phyloP scores from a whole-genome alignment of 2,329 filamentous ascomycete genomes.

The Monilinia laxa region DNA sequence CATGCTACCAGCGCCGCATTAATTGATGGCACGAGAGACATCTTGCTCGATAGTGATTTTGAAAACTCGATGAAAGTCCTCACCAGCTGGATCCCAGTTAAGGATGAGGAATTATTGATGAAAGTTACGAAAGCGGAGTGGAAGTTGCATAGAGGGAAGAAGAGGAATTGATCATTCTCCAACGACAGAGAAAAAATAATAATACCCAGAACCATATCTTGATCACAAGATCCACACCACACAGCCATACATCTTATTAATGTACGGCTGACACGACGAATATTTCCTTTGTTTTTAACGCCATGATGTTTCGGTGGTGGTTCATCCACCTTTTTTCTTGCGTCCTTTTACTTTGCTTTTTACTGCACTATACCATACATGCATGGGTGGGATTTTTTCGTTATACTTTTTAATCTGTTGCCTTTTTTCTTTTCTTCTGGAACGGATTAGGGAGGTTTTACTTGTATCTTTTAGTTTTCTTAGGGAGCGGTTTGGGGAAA shows the following conservation, averaged over 20 bases:
- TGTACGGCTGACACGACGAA: conserved; percentile 10
- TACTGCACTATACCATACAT: conserved; percentile 24
- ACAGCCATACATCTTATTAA: conserved; percentile 2
- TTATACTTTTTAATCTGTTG: conserved; percentile 9
- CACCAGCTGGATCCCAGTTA: conserved; percentile 90
- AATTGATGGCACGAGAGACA: conserved; percentile 85
- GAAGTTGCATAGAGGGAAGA: conserved; percentile 60
- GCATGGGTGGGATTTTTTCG: conserved; percentile 9
- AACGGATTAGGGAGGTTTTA: not conserved
- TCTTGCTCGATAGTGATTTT: conserved; percentile 89
- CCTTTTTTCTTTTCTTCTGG: not conserved
- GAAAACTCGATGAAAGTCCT: conserved; percentile 97
- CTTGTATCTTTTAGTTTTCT: not conserved
- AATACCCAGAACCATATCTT: conserved; percentile 1
- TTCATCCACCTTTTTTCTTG: not conserved
- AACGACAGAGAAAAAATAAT: not conserved
- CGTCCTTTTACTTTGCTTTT: not conserved
- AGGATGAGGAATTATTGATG: conserved; percentile 93
- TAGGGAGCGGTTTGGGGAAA: not conserved
- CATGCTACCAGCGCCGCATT: conserved; percentile 88
- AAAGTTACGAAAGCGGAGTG: conserved; percentile 84
- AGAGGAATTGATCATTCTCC: conserved; percentile 18
- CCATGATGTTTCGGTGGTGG: conserved; percentile 10
- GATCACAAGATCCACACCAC: not conserved
- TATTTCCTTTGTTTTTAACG: conserved; percentile 15